Evolutionary conservation across 345 rosid genomes (phyloP).

Genomic region (Citrus glauca): DNA sequence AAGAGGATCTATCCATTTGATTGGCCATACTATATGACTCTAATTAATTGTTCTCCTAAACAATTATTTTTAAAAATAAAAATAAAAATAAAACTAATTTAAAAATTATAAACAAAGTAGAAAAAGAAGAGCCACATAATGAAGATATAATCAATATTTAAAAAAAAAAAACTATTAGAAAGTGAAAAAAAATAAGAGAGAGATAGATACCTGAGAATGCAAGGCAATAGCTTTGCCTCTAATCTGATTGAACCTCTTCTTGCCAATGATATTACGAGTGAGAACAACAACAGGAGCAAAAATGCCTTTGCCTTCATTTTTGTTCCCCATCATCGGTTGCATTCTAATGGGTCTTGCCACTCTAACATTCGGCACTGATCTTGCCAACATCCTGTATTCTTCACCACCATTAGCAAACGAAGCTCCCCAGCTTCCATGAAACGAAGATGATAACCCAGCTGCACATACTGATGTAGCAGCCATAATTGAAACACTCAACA

Average conservation of each 20-base stretch:
- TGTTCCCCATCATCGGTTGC: slow-evolving; percentile 76
- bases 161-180: neutral
- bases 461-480: slow-evolving; percentile 45
- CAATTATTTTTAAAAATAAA: no score
- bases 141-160: neutral
- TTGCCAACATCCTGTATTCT: slow-evolving; percentile 34
- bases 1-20: no score
- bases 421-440: slow-evolving; percentile 54
- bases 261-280: slow-evolving; percentile 67
- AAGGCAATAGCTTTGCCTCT: slow-evolving; percentile 96
- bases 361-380: slow-evolving; percentile 37
- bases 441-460: slow-evolving; percentile 37
- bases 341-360: slow-evolving; percentile 42
- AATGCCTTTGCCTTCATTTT: slow-evolving; percentile 93
- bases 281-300: slow-evolving; percentile 82
- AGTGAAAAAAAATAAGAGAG: neutral
- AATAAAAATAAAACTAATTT: no score
- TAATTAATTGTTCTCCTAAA: no score
- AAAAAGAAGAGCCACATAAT: neutral
- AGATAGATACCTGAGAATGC: slow-evolving; percentile 75
- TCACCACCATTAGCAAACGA: slow-evolving; percentile 48
- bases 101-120: neutral
- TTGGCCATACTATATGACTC: no score
- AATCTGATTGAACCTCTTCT: slow-evolving; percentile 85
- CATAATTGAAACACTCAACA: slow-evolving; percentile 28